phyloP scores from a whole-genome alignment of 345 rosid species.

The Brassica cretica region DNA sequence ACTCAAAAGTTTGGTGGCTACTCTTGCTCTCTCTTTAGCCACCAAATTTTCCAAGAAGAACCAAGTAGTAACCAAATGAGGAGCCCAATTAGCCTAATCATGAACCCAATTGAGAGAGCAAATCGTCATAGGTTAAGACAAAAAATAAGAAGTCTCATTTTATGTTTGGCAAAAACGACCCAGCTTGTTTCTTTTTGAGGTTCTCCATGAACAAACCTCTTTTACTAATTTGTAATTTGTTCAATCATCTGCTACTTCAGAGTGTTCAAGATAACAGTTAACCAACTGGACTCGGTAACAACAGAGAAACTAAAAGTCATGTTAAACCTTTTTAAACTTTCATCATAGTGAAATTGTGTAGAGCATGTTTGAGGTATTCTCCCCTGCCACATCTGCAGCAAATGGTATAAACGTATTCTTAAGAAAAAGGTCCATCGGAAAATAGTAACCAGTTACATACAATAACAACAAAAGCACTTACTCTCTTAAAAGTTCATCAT shows the following conservation, averaged over 20 bases:
- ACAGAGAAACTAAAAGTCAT: not conserved
- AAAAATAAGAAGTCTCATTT: not conserved
- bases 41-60: not conserved
- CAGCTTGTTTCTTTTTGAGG: not conserved
- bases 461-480: not conserved
- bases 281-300: not conserved
- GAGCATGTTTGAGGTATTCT: not conserved
- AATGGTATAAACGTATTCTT: not conserved
- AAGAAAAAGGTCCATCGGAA: not conserved
- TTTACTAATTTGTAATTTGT: not conserved
- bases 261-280: not conserved
- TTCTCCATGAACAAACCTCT: not conserved
- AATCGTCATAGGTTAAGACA: not conserved
- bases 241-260: not conserved
- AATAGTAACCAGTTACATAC: not conserved
- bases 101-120: not conserved
- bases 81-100: slow-evolving; percentile 1
- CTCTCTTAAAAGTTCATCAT: not conserved
- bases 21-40: not conserved
- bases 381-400: not conserved
- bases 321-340: not conserved
- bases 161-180: not conserved
- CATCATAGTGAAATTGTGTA: not conserved
- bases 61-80: not conserved
- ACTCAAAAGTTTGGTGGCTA: not conserved